Conservation (phyloP, 2,329 filamentous ascomycete genomes). For the Apiospora malaysiana region DNA sequence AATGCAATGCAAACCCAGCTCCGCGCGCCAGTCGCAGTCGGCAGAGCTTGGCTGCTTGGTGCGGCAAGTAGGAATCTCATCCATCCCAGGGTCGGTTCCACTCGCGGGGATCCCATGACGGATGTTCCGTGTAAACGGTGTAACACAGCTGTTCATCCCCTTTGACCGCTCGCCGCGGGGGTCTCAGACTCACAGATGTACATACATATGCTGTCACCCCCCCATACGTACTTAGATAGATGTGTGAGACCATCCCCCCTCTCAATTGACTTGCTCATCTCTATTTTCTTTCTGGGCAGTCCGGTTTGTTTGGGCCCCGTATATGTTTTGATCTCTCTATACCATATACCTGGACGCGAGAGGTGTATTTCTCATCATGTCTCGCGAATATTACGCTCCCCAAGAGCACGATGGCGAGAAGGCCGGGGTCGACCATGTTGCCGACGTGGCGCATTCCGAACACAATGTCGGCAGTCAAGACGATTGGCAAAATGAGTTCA, state of each 20-base stretch:
- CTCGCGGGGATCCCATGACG: neutral
- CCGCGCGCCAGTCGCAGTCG: neutral
- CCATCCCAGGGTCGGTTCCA: neutral
- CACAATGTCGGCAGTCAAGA: slow-evolving; percentile 14
- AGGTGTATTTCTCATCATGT: neutral
- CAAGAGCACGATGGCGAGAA: slow-evolving; percentile 22
- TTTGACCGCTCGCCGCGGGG: slow-evolving; percentile 1
- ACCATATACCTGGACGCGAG: neutral
- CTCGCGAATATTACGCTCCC: neutral
- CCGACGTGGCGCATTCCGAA: slow-evolving; percentile 21
- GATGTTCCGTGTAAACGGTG: neutral
- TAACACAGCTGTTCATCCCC: neutral
- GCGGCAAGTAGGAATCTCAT: neutral
- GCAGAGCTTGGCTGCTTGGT: no score
- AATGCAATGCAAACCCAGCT: slow-evolving; percentile 4
- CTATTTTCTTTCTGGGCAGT: neutral
- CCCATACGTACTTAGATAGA: neutral
- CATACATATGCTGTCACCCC: slow-evolving; percentile 6
- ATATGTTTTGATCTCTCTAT: no score
- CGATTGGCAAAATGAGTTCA: slow-evolving; percentile 50
- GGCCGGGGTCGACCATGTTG: slow-evolving; percentile 20
- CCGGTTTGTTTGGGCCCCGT: no score
- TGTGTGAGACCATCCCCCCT: neutral
- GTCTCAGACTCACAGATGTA: neutral
- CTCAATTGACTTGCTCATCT: neutral